phyloP scores from a whole-genome alignment of 306 rosid genomes.

The Quercus ilex region DNA sequence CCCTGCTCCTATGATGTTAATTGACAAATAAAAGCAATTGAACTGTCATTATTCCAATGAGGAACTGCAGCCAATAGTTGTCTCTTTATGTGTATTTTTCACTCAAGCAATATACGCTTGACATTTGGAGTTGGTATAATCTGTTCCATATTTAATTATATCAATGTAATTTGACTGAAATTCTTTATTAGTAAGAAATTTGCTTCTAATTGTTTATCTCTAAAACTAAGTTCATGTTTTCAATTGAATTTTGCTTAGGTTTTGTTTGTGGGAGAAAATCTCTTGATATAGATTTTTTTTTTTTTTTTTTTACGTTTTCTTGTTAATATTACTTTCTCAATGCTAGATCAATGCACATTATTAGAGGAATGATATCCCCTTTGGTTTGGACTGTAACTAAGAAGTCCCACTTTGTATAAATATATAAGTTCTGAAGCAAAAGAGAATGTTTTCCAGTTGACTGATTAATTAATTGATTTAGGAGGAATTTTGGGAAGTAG shows the following conservation, averaged over 20 bases:
- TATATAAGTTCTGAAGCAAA: background rate
- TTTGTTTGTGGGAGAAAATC: background rate
- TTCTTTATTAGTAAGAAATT: too few relatives aligned
- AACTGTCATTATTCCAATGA: too few relatives aligned
- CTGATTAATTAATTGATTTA: conserved; percentile 41
- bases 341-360: background rate
- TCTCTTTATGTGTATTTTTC: too few relatives aligned
- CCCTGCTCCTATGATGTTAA: background rate
- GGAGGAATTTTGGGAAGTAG: conserved; percentile 99
- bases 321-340: background rate
- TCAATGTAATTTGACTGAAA: too few relatives aligned
- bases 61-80: too few relatives aligned
- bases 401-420: background rate
- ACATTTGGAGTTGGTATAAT: too few relatives aligned
- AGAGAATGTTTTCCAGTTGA: conserved; percentile 14
- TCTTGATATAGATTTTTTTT: background rate
- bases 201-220: too few relatives aligned
- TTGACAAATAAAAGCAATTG: too few relatives aligned
- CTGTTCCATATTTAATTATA: too few relatives aligned
- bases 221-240: background rate
- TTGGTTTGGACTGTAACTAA: background rate
- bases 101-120: too few relatives aligned
- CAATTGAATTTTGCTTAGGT: background rate
- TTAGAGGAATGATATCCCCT: background rate
- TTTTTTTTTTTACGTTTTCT: background rate